Base-by-base conservation (phyloP, 2,329 filamentous ascomycete genomes). In the Fusarium sp. region DNA sequence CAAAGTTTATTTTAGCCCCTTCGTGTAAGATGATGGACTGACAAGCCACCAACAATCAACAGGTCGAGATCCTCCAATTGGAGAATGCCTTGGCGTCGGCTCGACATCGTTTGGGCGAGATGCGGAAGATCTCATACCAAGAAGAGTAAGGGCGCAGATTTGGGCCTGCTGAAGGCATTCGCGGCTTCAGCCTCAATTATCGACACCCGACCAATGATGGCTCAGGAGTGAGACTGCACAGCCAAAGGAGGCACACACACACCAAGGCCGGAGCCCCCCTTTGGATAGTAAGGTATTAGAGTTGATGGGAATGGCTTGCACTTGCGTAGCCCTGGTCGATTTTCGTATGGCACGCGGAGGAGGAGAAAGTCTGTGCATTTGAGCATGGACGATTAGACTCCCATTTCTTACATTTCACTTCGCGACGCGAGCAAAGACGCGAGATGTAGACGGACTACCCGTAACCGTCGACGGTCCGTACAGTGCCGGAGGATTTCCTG, bases 51-150 rank as follows among this genome's bases (percentile, higher is more conserved):
- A 64, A 78, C 79, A 97, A 61, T 28, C 38, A 44, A 76, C 79
- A 97, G 95, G 96, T 99, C 80, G 95, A 99, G 84, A 99, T 99
- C 75, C 87, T 98, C 61, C 95, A 98, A 83, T 88, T 99, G 73
- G 95, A 98, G 84, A 99, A 98, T 79, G 85, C 90, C 33, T 88
- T 99, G 42, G 88, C 91, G 14, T 86, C 93, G 36, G 96, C 96
- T 45, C 88, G 95, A 76, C 91, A 92, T 79, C 88, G 95, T 60
- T 85, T 99, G 72, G 95, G 96, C 72, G 96, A 99, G 88, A 98
- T 99, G 96, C 91, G 96, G 81, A 98, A 98, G 90, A 94, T 97
- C 71, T 95, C 93, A 10, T 98, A 98, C 84, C 92, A 93, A 80
- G 93, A 97, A 79, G 92, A 95, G 41, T 88, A 84, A 70, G 47